Conservation (phyloP, 306 rosid species). For the Sindora glabra region DNA sequence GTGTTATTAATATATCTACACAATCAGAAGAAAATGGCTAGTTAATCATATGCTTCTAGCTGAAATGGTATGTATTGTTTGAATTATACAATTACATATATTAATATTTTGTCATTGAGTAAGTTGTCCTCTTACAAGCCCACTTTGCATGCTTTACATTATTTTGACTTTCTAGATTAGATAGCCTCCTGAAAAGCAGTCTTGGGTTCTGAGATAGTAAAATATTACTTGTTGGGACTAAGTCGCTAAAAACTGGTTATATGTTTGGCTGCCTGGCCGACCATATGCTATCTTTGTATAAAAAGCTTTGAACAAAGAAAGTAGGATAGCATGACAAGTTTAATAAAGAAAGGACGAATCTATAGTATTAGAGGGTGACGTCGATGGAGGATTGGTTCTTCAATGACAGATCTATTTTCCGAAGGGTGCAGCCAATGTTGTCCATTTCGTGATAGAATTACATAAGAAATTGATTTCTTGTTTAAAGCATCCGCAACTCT, state of each 20-base stretch:
- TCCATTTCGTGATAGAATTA: background rate
- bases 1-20: too few species aligned
- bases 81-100: too few species aligned
- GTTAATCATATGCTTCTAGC: too few species aligned
- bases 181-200: background rate
- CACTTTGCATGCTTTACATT: background rate
- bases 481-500: background rate
- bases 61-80: too few species aligned
- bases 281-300: too few species aligned
- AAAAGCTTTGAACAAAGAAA: too few species aligned
- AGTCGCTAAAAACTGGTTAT: too few species aligned
- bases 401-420: conserved; percentile 53
- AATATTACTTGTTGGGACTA: background rate
- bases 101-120: too few species aligned
- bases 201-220: background rate
- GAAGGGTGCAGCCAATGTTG: conserved; percentile 31
- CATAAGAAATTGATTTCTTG: background rate
- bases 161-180: background rate
- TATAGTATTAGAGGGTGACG: conserved; percentile 67
- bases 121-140: too few species aligned
- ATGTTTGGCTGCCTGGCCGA: too few species aligned
- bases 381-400: conserved; percentile 84
- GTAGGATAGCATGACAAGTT: too few species aligned
- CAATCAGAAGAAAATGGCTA: background rate
- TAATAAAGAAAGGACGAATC: conserved; percentile 69